Conservation (phyloP, 192 early-diverging fungal genomes). For the Jimgerdemannia flammicorona region DNA sequence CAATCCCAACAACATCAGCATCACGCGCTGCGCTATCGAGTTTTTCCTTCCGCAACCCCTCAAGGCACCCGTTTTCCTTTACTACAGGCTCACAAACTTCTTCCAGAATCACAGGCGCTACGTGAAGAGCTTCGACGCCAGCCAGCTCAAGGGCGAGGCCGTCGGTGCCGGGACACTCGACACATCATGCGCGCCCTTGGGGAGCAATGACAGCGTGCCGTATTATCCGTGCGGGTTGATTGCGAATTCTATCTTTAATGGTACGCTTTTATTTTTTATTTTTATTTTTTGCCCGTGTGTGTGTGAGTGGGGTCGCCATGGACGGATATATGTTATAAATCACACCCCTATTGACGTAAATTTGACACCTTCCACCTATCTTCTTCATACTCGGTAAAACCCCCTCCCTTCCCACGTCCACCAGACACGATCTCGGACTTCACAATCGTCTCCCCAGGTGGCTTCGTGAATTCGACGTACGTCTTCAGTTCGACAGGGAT, state of each 20-base stretch:
- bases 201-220: slow-evolving; percentile 19
- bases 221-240: slow-evolving; percentile 92
- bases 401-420: not conserved
- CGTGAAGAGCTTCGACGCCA: slow-evolving; percentile 73
- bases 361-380: not conserved
- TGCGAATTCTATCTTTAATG: slow-evolving; percentile 88
- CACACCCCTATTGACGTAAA: not conserved
- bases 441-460: not conserved
- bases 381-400: not conserved
- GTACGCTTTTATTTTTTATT: slow-evolving; percentile 32
- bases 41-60: slow-evolving; percentile 66
- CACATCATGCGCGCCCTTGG: slow-evolving; percentile 29
- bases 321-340: too few species aligned
- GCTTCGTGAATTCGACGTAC: slow-evolving; percentile 23
- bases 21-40: slow-evolving; percentile 61
- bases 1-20: slow-evolving; percentile 11
- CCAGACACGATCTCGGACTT: slow-evolving; percentile 32
- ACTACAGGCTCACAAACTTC: slow-evolving; percentile 95
- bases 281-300: not conserved
- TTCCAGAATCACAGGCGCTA: slow-evolving; percentile 94
- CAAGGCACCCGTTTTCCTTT: slow-evolving; percentile 81
- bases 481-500: slow-evolving; percentile 63
- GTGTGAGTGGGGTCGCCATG: not conserved
- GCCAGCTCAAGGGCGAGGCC: slow-evolving; percentile 66
- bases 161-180: slow-evolving; percentile 22